These are phyloP conservation scores for Penicillium subrubescens DNA, from an alignment of 495 filamentous ascomycete species.

Conservation along the genomic window DNA sequence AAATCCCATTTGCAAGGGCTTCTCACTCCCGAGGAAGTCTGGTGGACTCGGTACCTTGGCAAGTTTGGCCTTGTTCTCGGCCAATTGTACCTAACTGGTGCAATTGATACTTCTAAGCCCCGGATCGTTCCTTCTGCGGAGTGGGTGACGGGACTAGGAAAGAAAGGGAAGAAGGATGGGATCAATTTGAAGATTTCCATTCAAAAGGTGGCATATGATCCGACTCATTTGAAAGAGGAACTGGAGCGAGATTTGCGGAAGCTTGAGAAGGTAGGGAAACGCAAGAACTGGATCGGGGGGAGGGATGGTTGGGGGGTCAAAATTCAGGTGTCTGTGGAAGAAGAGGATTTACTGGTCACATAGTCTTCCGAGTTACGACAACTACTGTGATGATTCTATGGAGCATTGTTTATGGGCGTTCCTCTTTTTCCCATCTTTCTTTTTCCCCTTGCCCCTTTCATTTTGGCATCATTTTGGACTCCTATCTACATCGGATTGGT, in stretches of 20 bases:
- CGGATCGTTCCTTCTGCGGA: slow-evolving; percentile 29
- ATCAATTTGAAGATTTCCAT: slow-evolving; percentile 28
- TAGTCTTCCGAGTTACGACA: not conserved
- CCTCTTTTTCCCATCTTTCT: not conserved
- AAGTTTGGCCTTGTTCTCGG: slow-evolving; percentile 31
- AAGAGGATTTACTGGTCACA: slow-evolving; percentile 22
- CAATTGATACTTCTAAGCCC: slow-evolving; percentile 32
- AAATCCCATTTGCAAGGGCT: slow-evolving; percentile 49
- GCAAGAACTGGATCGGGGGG: slow-evolving; percentile 40
- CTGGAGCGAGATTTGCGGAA: slow-evolving; percentile 28
- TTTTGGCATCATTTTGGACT: not conserved
- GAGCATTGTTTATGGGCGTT: not conserved
- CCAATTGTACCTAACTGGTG: slow-evolving; percentile 33
- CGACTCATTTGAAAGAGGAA: slow-evolving; percentile 32
- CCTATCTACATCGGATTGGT: not conserved
- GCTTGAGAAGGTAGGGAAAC: slow-evolving; percentile 37
- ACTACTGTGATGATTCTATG: not conserved
- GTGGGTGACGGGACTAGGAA: slow-evolving; percentile 30
- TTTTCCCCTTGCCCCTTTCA: not conserved
- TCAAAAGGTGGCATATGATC: slow-evolving; percentile 33
- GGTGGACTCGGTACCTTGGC: slow-evolving; percentile 67
- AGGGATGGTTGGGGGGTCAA: slow-evolving; percentile 36
- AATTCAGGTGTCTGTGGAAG: slow-evolving; percentile 26
- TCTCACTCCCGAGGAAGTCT: slow-evolving; percentile 48
- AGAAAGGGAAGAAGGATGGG: slow-evolving; percentile 31